Percentiles rank a stretch among this genome's conserved stretches.
phyloP scores from a whole-genome alignment of 1,139 yeast genomes.

The Barnettozyma hawaiiensis region DNA sequence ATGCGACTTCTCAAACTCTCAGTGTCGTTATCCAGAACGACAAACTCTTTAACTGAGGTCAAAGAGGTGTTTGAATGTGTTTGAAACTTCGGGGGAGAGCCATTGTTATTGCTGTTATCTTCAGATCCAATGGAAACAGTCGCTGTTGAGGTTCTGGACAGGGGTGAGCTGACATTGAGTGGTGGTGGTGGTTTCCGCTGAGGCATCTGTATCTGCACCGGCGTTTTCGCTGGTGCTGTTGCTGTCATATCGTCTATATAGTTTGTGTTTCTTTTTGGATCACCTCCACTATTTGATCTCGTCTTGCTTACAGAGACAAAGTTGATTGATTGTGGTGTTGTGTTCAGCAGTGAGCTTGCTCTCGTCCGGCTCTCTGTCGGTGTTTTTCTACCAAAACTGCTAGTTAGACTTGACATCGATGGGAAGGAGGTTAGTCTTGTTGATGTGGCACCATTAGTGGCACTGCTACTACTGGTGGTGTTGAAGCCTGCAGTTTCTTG shows the following conservation, averaged over 20 bases:
- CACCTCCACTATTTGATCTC: conserved; percentile 20
- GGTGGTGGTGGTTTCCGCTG: conserved; percentile 14
- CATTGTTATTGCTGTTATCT: not conserved
- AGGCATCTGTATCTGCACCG: not conserved
- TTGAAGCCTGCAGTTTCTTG: too few species aligned
- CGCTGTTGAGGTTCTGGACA: conserved; percentile 10
- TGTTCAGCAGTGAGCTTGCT: conserved; percentile 12
- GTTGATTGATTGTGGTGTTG: conserved; percentile 9
- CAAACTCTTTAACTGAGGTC: not conserved
- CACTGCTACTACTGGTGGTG: not conserved
- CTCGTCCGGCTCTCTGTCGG: conserved; percentile 15
- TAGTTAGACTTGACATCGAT: conserved; percentile 21
- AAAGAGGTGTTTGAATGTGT: not conserved
- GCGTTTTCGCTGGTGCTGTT: too few species aligned
- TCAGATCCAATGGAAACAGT: conserved; percentile 10
- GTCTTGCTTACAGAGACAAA: conserved; percentile 18
- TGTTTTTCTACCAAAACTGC: conserved; percentile 15
- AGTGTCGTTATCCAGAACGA: not conserved
- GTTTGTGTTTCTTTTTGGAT: conserved; percentile 3
- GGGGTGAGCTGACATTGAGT: conserved; percentile 6
- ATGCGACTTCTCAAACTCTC: conserved; percentile 5
- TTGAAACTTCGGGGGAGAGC: not conserved
- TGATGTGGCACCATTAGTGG: not conserved
- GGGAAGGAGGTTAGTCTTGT: conserved; percentile 19
- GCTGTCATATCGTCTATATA: not conserved